These are phyloP conservation scores for Chalciporus chontae DNA, from an alignment of 768 basidiomycete genomes.

Conservation along the genomic window DNA sequence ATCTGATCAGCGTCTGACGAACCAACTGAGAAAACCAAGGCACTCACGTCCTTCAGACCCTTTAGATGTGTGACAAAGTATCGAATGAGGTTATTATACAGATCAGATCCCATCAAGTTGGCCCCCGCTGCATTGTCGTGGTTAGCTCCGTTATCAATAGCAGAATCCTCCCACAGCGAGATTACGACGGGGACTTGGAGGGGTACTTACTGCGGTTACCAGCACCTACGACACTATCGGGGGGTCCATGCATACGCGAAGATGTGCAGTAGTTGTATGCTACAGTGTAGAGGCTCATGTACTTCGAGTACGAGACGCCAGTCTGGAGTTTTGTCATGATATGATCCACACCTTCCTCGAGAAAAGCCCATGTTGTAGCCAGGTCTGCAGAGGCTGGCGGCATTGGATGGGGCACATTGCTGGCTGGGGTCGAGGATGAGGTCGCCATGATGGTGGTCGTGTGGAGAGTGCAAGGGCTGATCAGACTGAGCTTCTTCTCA, in stretches of 20 bases:
- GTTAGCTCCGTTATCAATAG: slow-evolving; percentile 21
- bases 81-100: slow-evolving; percentile 90
- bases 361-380: slow-evolving; percentile 81
- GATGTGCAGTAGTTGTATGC: slow-evolving; percentile 98
- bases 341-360: slow-evolving; percentile 84
- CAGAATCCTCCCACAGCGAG: slow-evolving; percentile 22
- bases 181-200: slow-evolving; percentile 3
- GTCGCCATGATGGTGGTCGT: slow-evolving; percentile 32
- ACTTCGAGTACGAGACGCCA: slow-evolving; percentile 85
- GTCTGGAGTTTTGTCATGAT: slow-evolving; percentile 91
- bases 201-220: slow-evolving; percentile 55
- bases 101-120: slow-evolving; percentile 94
- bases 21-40: slow-evolving; percentile 18
- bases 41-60: slow-evolving; percentile 53
- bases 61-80: slow-evolving; percentile 88
- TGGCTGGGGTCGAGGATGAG: slow-evolving; percentile 28
- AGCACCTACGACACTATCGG: slow-evolving; percentile 32
- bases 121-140: slow-evolving; percentile 63
- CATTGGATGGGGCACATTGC: slow-evolving; percentile 44
- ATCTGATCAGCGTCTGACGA: slow-evolving; percentile 12
- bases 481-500: slow-evolving; percentile 11
- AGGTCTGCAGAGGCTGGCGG: slow-evolving; percentile 69
- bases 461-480: slow-evolving; percentile 15
- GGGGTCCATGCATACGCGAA: slow-evolving; percentile 64
- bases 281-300: slow-evolving; percentile 86